Base-by-base conservation (phyloP, 2,329 filamentous ascomycete species). In the Xylaria arbuscula region DNA sequence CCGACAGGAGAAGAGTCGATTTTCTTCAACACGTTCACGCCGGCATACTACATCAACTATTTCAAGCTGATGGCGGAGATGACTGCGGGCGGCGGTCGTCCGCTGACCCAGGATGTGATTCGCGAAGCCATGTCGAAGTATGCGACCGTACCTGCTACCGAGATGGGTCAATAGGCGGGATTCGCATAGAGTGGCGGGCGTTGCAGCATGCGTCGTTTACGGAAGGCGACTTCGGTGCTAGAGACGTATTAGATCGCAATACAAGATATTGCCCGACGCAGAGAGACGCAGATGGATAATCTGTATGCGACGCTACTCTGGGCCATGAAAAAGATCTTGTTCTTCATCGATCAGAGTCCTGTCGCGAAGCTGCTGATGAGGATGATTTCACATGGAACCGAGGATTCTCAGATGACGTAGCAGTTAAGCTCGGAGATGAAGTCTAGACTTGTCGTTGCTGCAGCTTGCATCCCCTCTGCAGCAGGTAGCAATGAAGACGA, bases 11-110 rank as follows among this genome's bases (percentile, higher is more conserved):
- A 85, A 71, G 85, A 87, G 69, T 83, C 85, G 2, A 82, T 81
- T 74, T 83, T 87, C 74, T 83, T 87, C 79, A 88, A 87, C 74
- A 88, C 87, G 0, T 85, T 82, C 66, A 88, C 85, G 28, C 86
- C 87, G 0, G 83, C 83, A 2, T 87, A 86, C 71, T 88, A 87
- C 72, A 85, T 88, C 70, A 84, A 87, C 66, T 88, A 88, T 72
- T 88, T 88, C 77, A 85, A 85, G 78, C 77, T 87, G 51, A 72
- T 88, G 72, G 79, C 81, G 11, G 78, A 80, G 72, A 74, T 87
- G 72, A 81, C 51, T 22, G 53, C 79, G 28, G 81, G 81, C 64
- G 71, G 78, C 17, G 83, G 83, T 57, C 81, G 81, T 71, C 78
- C 79, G 69, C 80, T 86, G 75, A 83, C 81, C 17, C 81, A 81